A percentile compares a stretch with the other conserved stretches of the same genome.
These are phyloP conservation scores for Irpex sp. DNA, from an alignment of 1,284 basidiomycete species.

Conservation along the genomic window DNA sequence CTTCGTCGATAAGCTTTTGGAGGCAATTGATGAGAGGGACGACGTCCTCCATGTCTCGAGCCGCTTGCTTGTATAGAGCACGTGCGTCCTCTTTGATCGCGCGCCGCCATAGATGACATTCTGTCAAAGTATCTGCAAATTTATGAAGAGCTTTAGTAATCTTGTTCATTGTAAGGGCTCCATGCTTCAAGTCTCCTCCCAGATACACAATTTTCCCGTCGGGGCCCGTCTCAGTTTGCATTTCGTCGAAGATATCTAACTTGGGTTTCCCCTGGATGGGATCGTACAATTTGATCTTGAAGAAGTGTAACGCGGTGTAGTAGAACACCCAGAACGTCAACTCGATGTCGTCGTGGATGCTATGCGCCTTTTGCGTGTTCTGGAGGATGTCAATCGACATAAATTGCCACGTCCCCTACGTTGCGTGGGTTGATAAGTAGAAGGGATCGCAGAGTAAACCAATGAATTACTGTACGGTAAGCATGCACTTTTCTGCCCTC, in stretches of 20 bases:
- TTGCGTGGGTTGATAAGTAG: background rate
- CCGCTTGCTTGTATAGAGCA: too few relatives aligned
- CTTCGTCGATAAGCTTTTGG: too few relatives aligned
- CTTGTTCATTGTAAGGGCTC: background rate
- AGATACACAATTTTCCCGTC: background rate
- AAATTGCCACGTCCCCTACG: conserved; percentile 1
- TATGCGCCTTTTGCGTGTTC: background rate
- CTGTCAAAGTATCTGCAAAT: background rate
- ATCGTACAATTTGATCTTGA: background rate
- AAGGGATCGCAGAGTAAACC: background rate
- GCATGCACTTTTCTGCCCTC: background rate
- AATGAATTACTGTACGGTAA: background rate
- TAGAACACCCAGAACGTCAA: background rate
- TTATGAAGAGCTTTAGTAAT: background rate
- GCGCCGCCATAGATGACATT: too few relatives aligned
- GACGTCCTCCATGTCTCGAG: too few relatives aligned
- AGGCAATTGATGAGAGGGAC: too few relatives aligned
- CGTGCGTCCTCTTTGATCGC: too few relatives aligned
- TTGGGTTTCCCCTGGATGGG: background rate
- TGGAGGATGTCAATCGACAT: background rate
- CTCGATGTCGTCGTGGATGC: background rate
- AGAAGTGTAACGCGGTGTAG: background rate
- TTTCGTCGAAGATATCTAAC: background rate
- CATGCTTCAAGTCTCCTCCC: background rate
- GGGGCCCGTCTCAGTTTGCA: background rate